Conservation (phyloP, 2,329 filamentous ascomycete species). For the Ceratocystis harringtonii region DNA sequence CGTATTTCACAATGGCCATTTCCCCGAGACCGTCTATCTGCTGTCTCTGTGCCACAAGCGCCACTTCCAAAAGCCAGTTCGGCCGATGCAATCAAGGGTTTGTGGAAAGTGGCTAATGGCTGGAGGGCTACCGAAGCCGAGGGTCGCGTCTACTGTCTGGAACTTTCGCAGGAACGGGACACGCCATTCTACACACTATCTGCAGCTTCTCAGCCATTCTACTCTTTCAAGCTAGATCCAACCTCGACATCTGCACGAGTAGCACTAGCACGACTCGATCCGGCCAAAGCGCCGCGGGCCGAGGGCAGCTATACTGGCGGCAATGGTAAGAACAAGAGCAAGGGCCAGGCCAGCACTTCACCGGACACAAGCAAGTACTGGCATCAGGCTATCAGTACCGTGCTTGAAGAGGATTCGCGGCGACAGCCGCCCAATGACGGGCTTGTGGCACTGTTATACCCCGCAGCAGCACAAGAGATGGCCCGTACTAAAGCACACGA, state of each 20-base stretch:
- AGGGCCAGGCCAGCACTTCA: constrained; percentile 20
- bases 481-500: constrained; percentile 40
- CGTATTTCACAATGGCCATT: constrained; percentile 18
- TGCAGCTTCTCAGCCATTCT: constrained; percentile 48
- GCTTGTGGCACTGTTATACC: constrained; percentile 54
- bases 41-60: constrained; percentile 26
- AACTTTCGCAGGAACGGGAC: constrained; percentile 39
- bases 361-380: constrained; percentile 31
- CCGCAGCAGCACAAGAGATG: constrained; percentile 46
- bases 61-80: constrained; percentile 37
- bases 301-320: constrained; percentile 24
- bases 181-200: constrained; percentile 53
- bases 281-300: constrained; percentile 40
- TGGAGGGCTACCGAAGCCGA: constrained; percentile 48
- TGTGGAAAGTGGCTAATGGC: constrained; percentile 57
- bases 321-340: constrained; percentile 19
- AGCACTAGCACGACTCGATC: constrained; percentile 44
- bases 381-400: constrained; percentile 43
- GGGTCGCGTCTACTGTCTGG: constrained; percentile 44
- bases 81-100: constrained; percentile 45
- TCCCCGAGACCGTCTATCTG: constrained; percentile 24
- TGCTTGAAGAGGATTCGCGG: constrained; percentile 40
- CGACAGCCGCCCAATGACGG: constrained; percentile 43
- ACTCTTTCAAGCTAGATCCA: constrained; percentile 48
- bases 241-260: constrained; percentile 49